Evolutionary conservation across 495 filamentous ascomycete species (phyloP), one percentile per base, ranked within the genome.

Genomic region (Aspergillus haitiensis): DNA sequence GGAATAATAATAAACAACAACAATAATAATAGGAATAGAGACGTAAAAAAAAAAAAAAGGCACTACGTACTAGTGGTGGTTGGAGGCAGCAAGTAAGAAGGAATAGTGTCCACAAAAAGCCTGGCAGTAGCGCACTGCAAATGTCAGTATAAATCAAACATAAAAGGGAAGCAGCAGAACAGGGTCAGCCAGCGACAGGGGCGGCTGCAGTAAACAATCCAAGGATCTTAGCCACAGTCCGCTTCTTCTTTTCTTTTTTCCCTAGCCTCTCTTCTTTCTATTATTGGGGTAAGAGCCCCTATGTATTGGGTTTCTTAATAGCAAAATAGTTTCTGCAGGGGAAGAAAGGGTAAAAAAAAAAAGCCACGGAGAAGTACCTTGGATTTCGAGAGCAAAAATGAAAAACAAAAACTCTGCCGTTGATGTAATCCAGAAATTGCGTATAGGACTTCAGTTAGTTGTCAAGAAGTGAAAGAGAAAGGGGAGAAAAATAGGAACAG

Each of bases 71-170:
- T 48, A 64, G 45, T 57, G 42, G 48, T 59, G 54, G 45, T 60
- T 36, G 60, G 53, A 55, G 55, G 54, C 56, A 61, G 57, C 60
- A 60, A 59, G 58, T 55, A 54, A 56, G 57, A 56, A 56, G 45
- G 52, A 59, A 55, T 42, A 57, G 62, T n/a, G 62, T 57, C 52
- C 54, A 40, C 42, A 52, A 61, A 27, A 34, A 47, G 60, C 60
- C 64, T 66, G 45, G 55, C 58, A 63, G 58, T 63, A 63, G 60
- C 45, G 60, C 55, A 33, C 61, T 59, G 58, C 54, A 67, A 57
- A 47, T 46, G 52, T 61, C 58, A 67, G 64, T 63, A 63, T 60
- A 56, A 58, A 60, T 63, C 60, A 63, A 63, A 48, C 56, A 56
- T 36, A 45, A 44, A 37, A 40, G 40, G 40, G 37, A 45, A 34